These are phyloP conservation scores for Gastrodia elata DNA, from an alignment of 106 monocot genomes.

Conservation along the genomic window DNA sequence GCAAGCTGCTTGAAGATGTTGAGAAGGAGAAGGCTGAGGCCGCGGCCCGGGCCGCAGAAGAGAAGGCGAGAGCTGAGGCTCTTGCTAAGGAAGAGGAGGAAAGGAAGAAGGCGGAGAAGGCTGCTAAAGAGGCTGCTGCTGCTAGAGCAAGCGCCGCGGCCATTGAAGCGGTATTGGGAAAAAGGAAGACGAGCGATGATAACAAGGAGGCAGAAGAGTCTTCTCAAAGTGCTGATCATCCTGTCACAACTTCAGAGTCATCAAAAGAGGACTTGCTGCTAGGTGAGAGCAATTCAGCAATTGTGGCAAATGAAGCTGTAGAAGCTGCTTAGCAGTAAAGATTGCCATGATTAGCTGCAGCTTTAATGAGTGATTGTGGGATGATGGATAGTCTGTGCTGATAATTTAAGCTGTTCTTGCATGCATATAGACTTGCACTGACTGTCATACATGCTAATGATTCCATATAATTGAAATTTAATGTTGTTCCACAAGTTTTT, in stretches of 20 bases:
- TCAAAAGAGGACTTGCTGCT: neutral
- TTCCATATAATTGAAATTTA: neutral
- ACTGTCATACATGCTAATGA: neutral
- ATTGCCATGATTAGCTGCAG: constrained; percentile 4
- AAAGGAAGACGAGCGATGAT: constrained; percentile 20
- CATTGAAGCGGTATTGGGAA: constrained; percentile 58
- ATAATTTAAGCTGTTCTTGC: neutral
- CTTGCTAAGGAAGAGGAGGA: constrained; percentile 74
- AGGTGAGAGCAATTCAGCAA: neutral
- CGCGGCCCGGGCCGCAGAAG: constrained; percentile 63
- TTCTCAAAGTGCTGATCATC: constrained; percentile 5
- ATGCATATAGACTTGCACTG: neutral
- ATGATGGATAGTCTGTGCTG: neutral
- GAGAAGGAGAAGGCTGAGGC: constrained; percentile 84
- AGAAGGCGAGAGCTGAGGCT: constrained; percentile 80
- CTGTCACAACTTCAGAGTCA: constrained; percentile 7
- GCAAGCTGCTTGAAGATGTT: constrained; percentile 53
- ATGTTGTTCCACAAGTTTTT: neutral
- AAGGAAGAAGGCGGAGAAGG: constrained; percentile 71
- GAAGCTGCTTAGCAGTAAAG: constrained; percentile 9
- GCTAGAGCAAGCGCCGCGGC: constrained; percentile 71
- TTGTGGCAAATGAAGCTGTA: constrained; percentile 7
- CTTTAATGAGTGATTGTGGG: neutral
- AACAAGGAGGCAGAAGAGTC: constrained; percentile 24
- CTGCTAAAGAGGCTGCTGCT: constrained; percentile 62